Evolutionary conservation across 1,284 basidiomycete genomes (phyloP).

Genomic region (Ustilago bromivora): DNA sequence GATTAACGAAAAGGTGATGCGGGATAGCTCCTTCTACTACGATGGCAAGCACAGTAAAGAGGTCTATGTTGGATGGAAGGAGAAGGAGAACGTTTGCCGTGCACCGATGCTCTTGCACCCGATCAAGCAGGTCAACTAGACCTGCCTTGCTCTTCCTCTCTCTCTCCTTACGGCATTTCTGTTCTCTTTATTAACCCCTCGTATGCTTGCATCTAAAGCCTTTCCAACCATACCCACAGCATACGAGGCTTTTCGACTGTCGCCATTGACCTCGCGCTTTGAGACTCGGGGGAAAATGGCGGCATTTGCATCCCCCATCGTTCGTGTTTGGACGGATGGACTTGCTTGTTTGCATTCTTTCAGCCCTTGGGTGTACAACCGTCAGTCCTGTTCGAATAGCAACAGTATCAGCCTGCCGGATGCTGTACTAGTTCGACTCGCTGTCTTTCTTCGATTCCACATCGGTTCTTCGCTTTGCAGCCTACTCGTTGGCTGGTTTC

Average conservation of each 20-base stretch:
- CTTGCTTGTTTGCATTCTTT: constrained; percentile 14
- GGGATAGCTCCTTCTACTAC: constrained; percentile 68
- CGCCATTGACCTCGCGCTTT: neutral
- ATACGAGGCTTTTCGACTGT: constrained; percentile 18
- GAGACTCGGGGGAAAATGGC: neutral
- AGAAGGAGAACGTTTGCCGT: constrained; percentile 65
- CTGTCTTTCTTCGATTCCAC: neutral
- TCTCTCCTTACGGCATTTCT: neutral
- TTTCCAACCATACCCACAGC: constrained; percentile 29
- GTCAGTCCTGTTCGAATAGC: no score
- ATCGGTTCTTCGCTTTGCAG: neutral
- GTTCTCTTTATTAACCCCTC: neutral
- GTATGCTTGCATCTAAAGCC: constrained; percentile 8
- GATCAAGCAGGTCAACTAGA: constrained; percentile 64
- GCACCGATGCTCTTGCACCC: constrained; percentile 68
- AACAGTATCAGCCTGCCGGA: neutral
- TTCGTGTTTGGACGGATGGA: constrained; percentile 24
- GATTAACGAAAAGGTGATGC: constrained; percentile 68
- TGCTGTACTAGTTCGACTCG: neutral
- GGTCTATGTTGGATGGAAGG: constrained; percentile 69
- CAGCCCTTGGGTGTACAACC: neutral
- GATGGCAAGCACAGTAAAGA: constrained; percentile 66
- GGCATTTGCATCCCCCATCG: constrained; percentile 17
- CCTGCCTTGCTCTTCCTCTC: no score
- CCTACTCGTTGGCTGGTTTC: neutral